Evolutionary conservation across 2,329 filamentous ascomycete genomes (phyloP), one percentile per base, ranked within the genome.

Genomic region (Anthostomella pinea): DNA sequence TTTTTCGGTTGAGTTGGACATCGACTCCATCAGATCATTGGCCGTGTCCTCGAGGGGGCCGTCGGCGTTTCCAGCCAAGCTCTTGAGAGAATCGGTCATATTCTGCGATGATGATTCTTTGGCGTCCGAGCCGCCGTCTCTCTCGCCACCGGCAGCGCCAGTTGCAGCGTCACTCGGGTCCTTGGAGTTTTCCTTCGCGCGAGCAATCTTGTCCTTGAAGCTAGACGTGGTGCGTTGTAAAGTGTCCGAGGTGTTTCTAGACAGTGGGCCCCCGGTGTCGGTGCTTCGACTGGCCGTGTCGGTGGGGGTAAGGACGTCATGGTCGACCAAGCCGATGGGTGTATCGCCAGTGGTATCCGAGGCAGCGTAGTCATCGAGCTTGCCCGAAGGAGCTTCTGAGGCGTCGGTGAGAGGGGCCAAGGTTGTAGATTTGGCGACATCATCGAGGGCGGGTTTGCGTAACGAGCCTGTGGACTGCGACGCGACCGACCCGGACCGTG

Each of bases 261-360:
- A 48, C 8, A 39, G 25, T 5, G 41, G 34, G 17, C 41, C 23
- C 16, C 29, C 35, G 16, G 30, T 17, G 9, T 41, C 49, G 8
- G 50, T 55, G 34, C 47, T 49, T 33, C 43, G 46, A 33, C 53
- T 54, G 19, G 43, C 19, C 8, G 51, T 52, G 20, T 58, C 54
- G 17, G 49, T 47, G 8, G 54, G 49, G 8, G 52, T 56, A 18
- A 54, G 28, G 17, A 48, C 21, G 30, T 52, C 43, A 33, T 50
- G 41, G n/a, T 48, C 48, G 25, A 41, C 33, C 18, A 47, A 16
- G n/a, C 49, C 44, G 14, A 38, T 33, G 9, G 46, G 40, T 8
- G 44, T 45, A 8, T 41, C 38, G 30, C 44, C 46, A 15, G 49
- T 45, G 10, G 41, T 48, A 33, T 48, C 48, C 10, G 51, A 52